Base-by-base conservation (phyloP, 2,329 filamentous ascomycete genomes). In the Monosporascus sp. region DNA sequence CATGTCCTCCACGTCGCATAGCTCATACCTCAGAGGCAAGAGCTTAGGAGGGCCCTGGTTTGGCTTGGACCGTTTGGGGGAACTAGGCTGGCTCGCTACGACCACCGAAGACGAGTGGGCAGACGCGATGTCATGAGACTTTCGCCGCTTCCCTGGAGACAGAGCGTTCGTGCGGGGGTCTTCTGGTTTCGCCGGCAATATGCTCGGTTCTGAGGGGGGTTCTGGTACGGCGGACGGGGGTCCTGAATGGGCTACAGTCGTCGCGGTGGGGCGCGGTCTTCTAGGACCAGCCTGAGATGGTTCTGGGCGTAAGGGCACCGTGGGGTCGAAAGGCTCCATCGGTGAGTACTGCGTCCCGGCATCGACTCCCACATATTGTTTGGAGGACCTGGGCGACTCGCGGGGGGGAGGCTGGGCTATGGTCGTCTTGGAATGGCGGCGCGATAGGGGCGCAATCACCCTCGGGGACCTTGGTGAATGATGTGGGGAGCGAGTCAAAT, bases 1-100 rank as follows among this genome's bases (percentile, higher is more conserved):
- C 67, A 99, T 83, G 68, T 97, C 92, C 64, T 91, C 88, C 8
- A 90, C 83, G 40, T 87, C 79, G 68, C 90, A 96, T 11, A 85
- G 76, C 70, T 96, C 91, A 70, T 99, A 99, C 64, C 81, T 79
- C 55, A 81, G 71, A 1, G 94, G 88, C 66, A 94, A 65, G 8
- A 80, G 62, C 65, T 85, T 87, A 41, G 80, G 73, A 7, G 79
- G 76, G 7, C 69, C 71, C 16, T 73, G 69, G 45, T 79, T 78
- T 36, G 78, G 74, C 58, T 75, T 80, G 31, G 76, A 68, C 44
- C 84, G 78, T 66, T 87, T 87, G 6, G 78, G 71, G 7, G 70
- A 70, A 61, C 63, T 66, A 54, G 62, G 62, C 62, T 70, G 66
- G 64, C 66, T 66, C 53, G 59, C 61, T 55, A 66, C 61, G 54